Percentiles rank a stretch among this genome's conserved stretches.
Conservation (phyloP, 2,329 filamentous ascomycete species). For the Hypoxylon sp. region DNA sequence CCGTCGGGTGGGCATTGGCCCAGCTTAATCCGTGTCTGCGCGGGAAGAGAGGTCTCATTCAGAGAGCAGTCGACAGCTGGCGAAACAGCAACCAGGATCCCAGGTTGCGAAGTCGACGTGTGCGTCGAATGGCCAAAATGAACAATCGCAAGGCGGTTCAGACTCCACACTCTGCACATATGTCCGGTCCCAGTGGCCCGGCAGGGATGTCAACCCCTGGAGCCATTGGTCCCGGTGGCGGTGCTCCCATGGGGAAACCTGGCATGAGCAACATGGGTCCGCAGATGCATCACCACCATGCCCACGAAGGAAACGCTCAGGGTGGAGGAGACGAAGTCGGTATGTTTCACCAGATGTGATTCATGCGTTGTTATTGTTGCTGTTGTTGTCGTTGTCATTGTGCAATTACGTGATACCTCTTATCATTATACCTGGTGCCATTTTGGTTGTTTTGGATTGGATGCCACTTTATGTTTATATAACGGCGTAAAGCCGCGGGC, state of each 20-base stretch:
- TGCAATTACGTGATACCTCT: slow-evolving; percentile 57
- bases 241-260: slow-evolving; percentile 74
- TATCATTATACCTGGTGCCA: slow-evolving; percentile 54
- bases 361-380: slow-evolving; percentile 62
- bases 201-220: slow-evolving; percentile 75
- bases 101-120: slow-evolving; percentile 88
- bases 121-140: slow-evolving; percentile 96
- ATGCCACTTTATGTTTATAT: slow-evolving; percentile 56
- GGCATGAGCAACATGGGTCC: slow-evolving; percentile 77
- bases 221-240: slow-evolving; percentile 71
- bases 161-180: slow-evolving; percentile 72
- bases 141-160: slow-evolving; percentile 84
- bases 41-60: slow-evolving; percentile 95
- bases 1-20: slow-evolving; percentile 98
- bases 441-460: slow-evolving; percentile 54
- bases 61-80: slow-evolving; percentile 98
- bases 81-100: slow-evolving; percentile 98
- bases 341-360: slow-evolving; percentile 98
- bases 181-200: slow-evolving; percentile 77
- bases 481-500: slow-evolving; percentile 55
- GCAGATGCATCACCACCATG: slow-evolving; percentile 81
- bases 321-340: slow-evolving; percentile 88
- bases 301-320: slow-evolving; percentile 77
- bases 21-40: slow-evolving; percentile 91
- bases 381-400: slow-evolving; percentile 55